Evolutionary conservation across 306 rosid species (phyloP), one percentile per base, ranked within the genome.

Genomic region (Cucumis sativus): DNA sequence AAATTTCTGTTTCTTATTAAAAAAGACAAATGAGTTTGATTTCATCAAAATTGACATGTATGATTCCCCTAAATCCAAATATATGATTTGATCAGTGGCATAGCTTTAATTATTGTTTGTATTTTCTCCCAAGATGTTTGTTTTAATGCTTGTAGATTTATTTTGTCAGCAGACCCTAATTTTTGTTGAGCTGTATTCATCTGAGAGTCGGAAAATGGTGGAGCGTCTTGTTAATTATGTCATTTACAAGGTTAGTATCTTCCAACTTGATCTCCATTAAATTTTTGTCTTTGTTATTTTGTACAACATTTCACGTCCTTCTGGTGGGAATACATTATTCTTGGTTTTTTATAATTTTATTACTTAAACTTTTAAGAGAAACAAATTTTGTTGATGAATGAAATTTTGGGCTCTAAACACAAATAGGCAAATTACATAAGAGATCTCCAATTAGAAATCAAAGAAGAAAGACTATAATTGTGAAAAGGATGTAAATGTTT

Each of bases 141-240:
- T 41, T 59, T 21, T 58, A 23, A 40, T 76, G 70, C 79, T 59
- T 58, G 60, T 41, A 21, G 56, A 14, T 62, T 80, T 51, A n/a
- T 75, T 47, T 77, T 75, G 80, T 79, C 77, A 56, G 73, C 97
- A 95, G 99, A 88, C 96, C 69, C 55, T 92, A 81, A 92, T 95
- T 87, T 95, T 95, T 75, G 76, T 85, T 11, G 92, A 95, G 88
- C 83, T 95, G 88, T 85, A 89, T 85, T 84, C 99, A 71, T 68
- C 96, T 66, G 99, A 95, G 84, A 87, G 89, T 73, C 90, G 91
- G 66, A 95, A 90, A 62, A 75, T 95, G 87, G 83, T 87, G 67
- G 97, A 95, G 47, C 93, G 97, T 73, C 97, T 95, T 60, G 80
- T 88, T 80, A 92, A 92, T 83, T 96, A 96, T 89, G 84, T 92